phyloP scores from a whole-genome alignment of 805 yeast species.

The Yarrowia sp. region DNA sequence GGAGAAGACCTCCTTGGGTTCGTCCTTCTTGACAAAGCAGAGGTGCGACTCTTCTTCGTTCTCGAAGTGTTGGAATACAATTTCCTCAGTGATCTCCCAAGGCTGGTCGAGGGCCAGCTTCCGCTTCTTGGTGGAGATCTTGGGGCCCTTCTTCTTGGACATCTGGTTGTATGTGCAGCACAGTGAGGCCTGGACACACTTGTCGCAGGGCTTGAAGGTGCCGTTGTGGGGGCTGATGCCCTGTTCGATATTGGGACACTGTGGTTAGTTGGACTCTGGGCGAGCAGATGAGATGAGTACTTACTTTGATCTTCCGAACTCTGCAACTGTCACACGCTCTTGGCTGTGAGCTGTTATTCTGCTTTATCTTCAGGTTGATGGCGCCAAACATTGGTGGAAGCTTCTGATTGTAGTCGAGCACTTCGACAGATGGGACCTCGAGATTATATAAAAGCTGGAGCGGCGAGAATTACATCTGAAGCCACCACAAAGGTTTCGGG shows the following conservation, averaged over 20 bases:
- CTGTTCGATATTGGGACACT: constrained; percentile 22
- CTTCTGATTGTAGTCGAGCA: neutral
- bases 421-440: neutral
- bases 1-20: constrained; percentile 4
- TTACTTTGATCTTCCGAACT: constrained; percentile 24
- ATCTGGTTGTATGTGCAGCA: constrained; percentile 18
- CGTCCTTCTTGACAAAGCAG: constrained; percentile 12
- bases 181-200: constrained; percentile 15
- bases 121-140: constrained; percentile 13
- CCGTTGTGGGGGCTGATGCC: constrained; percentile 4
- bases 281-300: neutral
- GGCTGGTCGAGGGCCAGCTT: constrained; percentile 24
- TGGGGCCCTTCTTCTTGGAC: constrained; percentile 21
- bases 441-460: constrained; percentile 20
- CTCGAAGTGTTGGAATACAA: constrained; percentile 20
- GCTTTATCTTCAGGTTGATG: constrained; percentile 19
- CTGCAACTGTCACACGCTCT: constrained; percentile 18
- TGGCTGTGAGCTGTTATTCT: constrained; percentile 5
- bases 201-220: constrained; percentile 20
- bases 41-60: constrained; percentile 22
- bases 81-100: constrained; percentile 16
- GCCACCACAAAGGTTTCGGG: constrained; percentile 23
- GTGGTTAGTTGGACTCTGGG: neutral
- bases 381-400: constrained; percentile 17
- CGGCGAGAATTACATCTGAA: constrained; percentile 17